phyloP scores from a whole-genome alignment of 129 eudicot genomes.

The Artemisia tridentata region DNA sequence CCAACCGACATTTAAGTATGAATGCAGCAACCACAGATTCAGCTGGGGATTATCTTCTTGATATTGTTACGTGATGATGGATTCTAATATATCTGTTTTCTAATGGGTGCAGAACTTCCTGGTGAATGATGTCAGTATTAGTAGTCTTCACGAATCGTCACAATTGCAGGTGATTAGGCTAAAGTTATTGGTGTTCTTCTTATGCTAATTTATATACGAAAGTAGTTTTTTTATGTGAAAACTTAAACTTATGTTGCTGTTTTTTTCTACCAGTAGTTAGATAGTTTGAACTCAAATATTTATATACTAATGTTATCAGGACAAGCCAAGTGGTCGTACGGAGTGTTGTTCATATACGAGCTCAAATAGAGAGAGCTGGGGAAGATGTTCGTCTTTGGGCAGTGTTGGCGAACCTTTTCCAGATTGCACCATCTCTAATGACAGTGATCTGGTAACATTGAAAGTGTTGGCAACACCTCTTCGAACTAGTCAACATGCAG shows the following conservation, averaged over 20 bases:
- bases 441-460: constrained; percentile 48
- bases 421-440: constrained; percentile 39
- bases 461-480: constrained; percentile 74
- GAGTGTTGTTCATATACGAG: constrained; percentile 83
- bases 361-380: constrained; percentile 94
- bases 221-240: background rate
- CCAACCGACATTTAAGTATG: no score
- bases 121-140: constrained; percentile 36
- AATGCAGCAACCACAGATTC: constrained; percentile 30
- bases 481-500: constrained; percentile 34
- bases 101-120: constrained; percentile 41
- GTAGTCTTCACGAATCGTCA: constrained; percentile 29
- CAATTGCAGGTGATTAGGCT: constrained; percentile 44
- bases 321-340: constrained; percentile 44
- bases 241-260: background rate
- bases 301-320: constrained; percentile 39
- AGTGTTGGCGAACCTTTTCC: constrained; percentile 62
- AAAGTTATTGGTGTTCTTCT: constrained; percentile 15
- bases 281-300: constrained; percentile 4
- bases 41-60: constrained; percentile 52
- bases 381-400: constrained; percentile 93
- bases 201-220: background rate
- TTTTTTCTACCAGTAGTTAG: background rate
- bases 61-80: constrained; percentile 25
- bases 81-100: constrained; percentile 5